Base-by-base conservation (phyloP, 2,329 filamentous ascomycete genomes). In the Diaporthe capsici region DNA sequence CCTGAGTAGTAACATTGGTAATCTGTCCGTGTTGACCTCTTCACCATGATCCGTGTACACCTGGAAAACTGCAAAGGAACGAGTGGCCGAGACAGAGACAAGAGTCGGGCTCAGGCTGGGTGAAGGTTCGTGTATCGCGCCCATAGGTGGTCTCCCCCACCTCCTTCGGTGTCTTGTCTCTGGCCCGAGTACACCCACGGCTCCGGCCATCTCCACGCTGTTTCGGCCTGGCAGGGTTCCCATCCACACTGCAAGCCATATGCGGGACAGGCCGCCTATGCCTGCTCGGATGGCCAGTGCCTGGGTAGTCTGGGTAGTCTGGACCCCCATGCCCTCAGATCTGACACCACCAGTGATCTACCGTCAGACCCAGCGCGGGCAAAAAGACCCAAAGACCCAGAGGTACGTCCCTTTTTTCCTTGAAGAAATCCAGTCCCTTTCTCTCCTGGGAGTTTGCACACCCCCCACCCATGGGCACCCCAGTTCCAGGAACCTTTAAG, bases 301-400 rank as follows among this genome's bases (percentile, higher is more conserved):
- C 55, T 61, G 60, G 67, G 37, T 44, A 34, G n/a, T 53, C 39
- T 57, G 34, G 49, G 37, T 34, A 34, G n/a, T 61, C 39, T 57
- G 34, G 60, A 42, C 58, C 65, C 58, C 65, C 58, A 72, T 58
- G 68, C 58, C 73, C 68, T 61, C 44, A 44, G 53, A 37, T 74
- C 51, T 76, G 51, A 61, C 47, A 47, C 51, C 47, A 5, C 42
- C 5, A 20, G 22, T n/a, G 20, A 42, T 68, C 57, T 76, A 39
- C 55, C 39, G 20, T 68, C 75, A 75, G 75, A 75, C 75, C 75
- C 73, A 58, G 37, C 60, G 57, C 37, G 49, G 42, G 47, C 42
- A 70, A 70, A 68, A 70, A 68, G 65, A 68, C 28, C 63, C 31
- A 68, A 68, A 70, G 65, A 70, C 49, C 65, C 65, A 12, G 9